Evolutionary conservation across 2,329 filamentous ascomycete species (phyloP), one percentile per base, ranked within the genome.

Genomic region (Neurospora crassa): DNA sequence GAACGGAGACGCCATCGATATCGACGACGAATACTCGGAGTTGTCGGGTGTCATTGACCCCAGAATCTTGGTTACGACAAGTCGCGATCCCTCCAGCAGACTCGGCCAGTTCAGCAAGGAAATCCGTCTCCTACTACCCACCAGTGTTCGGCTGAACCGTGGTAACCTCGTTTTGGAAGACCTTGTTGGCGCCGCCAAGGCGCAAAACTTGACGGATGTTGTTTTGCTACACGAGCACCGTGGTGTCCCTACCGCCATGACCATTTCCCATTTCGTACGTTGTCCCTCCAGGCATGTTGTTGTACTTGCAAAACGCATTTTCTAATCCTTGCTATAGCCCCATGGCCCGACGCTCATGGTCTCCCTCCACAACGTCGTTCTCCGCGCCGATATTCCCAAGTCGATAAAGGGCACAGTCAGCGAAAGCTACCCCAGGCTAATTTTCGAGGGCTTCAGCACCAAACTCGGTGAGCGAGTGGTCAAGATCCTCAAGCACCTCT

Each of bases 51-150:
- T 98, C 47, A 89, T 96, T 45, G 75, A 77, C n/a, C 75, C 95
- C 7, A 87, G 94, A 70, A 90, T 97, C 4, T 87, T 98, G 7
- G 92, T 97, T 69, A 97, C 95, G 34, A 99, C 96, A 3, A 96
- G 92, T 67, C 89, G 96, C 78, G 92, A 95, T 75, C 95, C 96
- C 24, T 95, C 91, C 40, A 91, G 92, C 68, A 87, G 96, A 70
- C 85, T 99, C 10, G 88, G 89, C n/a, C 90, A 93, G 0, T 99
- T 99, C 78, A 91, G 93, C 40, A 98, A 99, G 80, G 96, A 98
- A 80, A 73, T 77, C 4, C 68, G 76, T 16, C 69, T 77, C 7
- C 68, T 77, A 6, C 76, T 77, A 40, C 76, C 76, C 3, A 77
- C 76, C 3, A 76, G 71, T 3, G 76, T 77, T 40, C 74, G 76